Evolutionary conservation across 306 rosid species (phyloP).

Genomic region (Fagus crenata): DNA sequence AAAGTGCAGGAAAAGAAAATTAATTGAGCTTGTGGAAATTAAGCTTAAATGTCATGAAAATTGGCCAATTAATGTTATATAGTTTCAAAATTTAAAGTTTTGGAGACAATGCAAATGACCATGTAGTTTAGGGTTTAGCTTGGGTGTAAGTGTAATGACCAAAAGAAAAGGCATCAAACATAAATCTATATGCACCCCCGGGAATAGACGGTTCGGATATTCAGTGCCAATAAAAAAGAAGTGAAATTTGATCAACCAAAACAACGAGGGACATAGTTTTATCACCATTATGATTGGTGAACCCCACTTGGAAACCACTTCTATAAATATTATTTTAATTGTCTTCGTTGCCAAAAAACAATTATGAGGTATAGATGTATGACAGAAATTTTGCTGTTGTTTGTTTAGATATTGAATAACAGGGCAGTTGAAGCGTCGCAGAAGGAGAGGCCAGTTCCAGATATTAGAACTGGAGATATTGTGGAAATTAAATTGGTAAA

Average conservation of each 20-base stretch:
- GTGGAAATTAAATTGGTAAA: conserved; percentile 87
- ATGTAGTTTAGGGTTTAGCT: too few species aligned
- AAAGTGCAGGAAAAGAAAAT: neutral
- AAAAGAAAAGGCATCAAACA: too few species aligned
- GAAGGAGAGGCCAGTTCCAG: conserved; percentile 72
- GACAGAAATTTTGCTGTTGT: conserved; percentile 14
- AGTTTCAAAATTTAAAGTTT: too few species aligned
- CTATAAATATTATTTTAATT: too few species aligned
- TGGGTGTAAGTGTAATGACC: too few species aligned
- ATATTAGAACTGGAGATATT: conserved; percentile 82
- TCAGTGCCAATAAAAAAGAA: too few species aligned
- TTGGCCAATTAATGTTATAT: too few species aligned
- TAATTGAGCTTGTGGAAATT: neutral
- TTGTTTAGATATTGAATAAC: conserved; percentile 67
- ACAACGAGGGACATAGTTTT: neutral
- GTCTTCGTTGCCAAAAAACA: too few species aligned
- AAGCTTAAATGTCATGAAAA: too few species aligned
- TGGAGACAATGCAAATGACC: too few species aligned
- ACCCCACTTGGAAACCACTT: neutral
- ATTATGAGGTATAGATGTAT: neutral
- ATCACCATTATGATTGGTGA: neutral
- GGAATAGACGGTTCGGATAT: too few species aligned
- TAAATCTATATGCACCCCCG: too few species aligned
- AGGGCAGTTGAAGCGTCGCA: conserved; percentile 83
- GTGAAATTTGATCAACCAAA: neutral